Percentiles rank a stretch among this genome's conserved stretches.
Conservation (phyloP, 1,284 basidiomycete genomes). For the Leccinum olivaceoglutinosum region DNA sequence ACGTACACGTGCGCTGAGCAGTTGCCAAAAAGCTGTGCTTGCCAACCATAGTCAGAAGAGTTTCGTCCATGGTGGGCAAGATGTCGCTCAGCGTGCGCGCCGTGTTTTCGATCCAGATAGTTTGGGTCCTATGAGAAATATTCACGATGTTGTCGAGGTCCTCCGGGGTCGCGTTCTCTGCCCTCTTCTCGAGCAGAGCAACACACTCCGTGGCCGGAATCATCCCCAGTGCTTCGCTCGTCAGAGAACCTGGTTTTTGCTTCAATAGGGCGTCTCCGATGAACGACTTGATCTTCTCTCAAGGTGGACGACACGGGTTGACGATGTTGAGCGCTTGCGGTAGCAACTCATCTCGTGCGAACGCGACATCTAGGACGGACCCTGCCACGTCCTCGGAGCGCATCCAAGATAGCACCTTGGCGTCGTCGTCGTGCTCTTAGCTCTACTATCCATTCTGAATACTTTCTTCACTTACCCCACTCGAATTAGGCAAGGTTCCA, state of each 20-base stretch:
- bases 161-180: conserved; percentile 7
- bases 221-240: conserved; percentile 3
- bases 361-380: conserved; percentile 16
- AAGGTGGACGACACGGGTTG: conserved; percentile 17
- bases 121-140: neutral
- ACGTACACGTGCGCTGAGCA: conserved; percentile 51
- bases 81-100: conserved; percentile 43
- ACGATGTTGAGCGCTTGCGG: conserved; percentile 19
- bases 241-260: neutral
- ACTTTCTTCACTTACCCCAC: conserved; percentile 1
- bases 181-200: conserved; percentile 11
- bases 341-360: conserved; percentile 3
- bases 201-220: conserved; percentile 19
- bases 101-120: conserved; percentile 27
- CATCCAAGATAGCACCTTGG: conserved; percentile 23
- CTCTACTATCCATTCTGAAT: neutral
- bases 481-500: conserved; percentile 8
- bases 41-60: conserved; percentile 51
- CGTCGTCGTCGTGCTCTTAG: neutral
- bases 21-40: conserved; percentile 55
- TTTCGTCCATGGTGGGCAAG: conserved; percentile 44
- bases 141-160: conserved; percentile 15
- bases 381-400: conserved; percentile 15
- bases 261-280: conserved; percentile 11
- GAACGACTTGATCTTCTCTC: conserved; percentile 14